Conservation (phyloP, 2,329 filamentous ascomycete genomes). For the Cladorrhinum sp. region DNA sequence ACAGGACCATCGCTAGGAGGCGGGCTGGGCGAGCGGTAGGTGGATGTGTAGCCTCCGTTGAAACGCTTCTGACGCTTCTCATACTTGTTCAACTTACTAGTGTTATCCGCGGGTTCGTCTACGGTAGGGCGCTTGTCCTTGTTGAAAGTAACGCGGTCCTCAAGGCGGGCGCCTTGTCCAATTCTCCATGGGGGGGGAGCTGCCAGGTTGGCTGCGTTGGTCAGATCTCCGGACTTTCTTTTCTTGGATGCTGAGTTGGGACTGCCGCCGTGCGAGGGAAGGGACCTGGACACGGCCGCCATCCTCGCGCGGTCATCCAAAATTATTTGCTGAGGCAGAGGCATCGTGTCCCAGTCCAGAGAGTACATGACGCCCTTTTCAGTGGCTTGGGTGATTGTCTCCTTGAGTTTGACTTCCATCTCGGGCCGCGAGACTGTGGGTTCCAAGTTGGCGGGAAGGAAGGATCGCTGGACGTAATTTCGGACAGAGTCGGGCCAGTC, state of each 20-base stretch:
- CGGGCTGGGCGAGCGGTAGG: constrained; percentile 55
- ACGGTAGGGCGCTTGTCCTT: constrained; percentile 42
- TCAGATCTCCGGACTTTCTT: constrained; percentile 72
- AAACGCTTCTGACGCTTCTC: constrained; percentile 90
- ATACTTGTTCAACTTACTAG: constrained; percentile 87
- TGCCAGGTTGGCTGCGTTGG: constrained; percentile 34
- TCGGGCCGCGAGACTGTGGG: constrained; percentile 61
- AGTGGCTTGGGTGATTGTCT: constrained; percentile 79
- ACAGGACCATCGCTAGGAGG: constrained; percentile 66
- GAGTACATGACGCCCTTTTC: constrained; percentile 67
- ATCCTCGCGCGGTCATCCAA: constrained; percentile 57
- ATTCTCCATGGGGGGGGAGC: constrained; percentile 17
- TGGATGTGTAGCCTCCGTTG: constrained; percentile 61
- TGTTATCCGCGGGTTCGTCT: constrained; percentile 45
- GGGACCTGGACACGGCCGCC: constrained; percentile 16
- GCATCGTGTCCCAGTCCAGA: constrained; percentile 79
- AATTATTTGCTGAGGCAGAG: constrained; percentile 81
- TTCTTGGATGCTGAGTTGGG: constrained; percentile 58
- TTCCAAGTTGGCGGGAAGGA: constrained; percentile 69
- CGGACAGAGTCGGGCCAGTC: constrained; percentile 82
- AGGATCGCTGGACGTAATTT: constrained; percentile 84
- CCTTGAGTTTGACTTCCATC: constrained; percentile 80
- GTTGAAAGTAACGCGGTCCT: constrained; percentile 71
- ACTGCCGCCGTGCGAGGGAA: constrained; percentile 6
- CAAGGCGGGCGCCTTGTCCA: constrained; percentile 49